phyloP scores from a whole-genome alignment of 257 asterid genomes.

The Nicotiana obtusifolia region DNA sequence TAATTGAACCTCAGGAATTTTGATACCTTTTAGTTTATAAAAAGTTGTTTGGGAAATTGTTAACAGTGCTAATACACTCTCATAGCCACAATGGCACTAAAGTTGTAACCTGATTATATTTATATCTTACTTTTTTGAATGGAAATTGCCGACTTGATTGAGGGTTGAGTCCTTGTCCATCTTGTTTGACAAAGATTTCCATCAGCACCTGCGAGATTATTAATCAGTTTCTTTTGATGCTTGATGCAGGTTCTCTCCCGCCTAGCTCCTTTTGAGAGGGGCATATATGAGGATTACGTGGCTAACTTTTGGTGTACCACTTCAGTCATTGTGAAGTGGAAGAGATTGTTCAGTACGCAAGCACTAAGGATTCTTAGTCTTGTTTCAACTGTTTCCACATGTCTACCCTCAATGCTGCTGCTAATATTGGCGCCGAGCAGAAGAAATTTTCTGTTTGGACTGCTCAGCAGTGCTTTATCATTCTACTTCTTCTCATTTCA shows the following conservation, averaged over 20 bases:
- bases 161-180: background rate
- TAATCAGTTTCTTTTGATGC: constrained; percentile 14
- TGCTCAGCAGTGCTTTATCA: constrained; percentile 74
- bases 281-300: constrained; percentile 93
- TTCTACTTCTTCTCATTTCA: constrained; percentile 95
- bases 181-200: background rate
- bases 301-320: constrained; percentile 97
- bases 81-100: background rate
- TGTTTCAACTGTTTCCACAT: constrained; percentile 67
- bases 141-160: background rate
- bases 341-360: constrained; percentile 70
- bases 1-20: background rate
- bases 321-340: constrained; percentile 81
- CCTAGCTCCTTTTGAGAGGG: constrained; percentile 96
- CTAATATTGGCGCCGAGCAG: constrained; percentile 60
- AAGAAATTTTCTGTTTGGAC: constrained; percentile 64
- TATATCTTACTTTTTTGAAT: background rate
- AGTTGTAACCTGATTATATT: background rate
- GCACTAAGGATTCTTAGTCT: constrained; percentile 63
- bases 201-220: background rate
- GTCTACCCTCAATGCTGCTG: constrained; percentile 76
- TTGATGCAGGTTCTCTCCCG: constrained; percentile 85
- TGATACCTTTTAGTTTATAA: background rate
- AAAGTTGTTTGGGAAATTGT: background rate
- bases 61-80: background rate